Evolutionary conservation across 441 rosid species (phyloP), one percentile per base, ranked within the genome.

Genomic region (Lepidium campestre): DNA sequence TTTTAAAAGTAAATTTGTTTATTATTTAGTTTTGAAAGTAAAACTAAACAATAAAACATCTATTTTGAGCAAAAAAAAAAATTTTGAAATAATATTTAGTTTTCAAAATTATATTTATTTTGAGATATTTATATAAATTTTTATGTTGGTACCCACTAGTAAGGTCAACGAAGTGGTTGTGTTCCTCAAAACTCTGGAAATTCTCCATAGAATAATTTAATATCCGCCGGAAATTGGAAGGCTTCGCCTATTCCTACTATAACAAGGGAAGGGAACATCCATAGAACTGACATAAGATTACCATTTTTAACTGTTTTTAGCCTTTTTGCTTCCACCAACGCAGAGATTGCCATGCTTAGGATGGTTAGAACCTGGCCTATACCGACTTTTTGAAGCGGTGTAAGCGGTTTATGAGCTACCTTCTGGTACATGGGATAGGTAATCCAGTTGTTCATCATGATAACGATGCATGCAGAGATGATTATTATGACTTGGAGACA

Each of bases 171-270:
- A 87, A 0, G 93, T 76, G 1, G 89, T 77, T 0, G 82, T 81
- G 63, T 76, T 82, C 11, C 64, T 50, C 47, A 89, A 17, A 84
- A 75, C 48, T 12, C 66, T 0, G 91, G 96, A 23, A 86, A 89
- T 22, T 89, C 86, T 44, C 78, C 86, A 55, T 85, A 82, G 63
- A 12, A 48, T 1, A 48, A 3, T 3, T 12, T 71, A 81, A 77
- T 80, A 67, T 82, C 82, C 35, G 82, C 87, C 0, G 90, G 91
- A 27, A 73, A 71, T 32, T 82, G 81, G 48, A 82, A 84, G 18
- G 86, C 84, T 32, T 82, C 83, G 10, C 76, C 66, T 57, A 87
- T 68, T 5, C 90, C 93, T 0, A 75, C 71, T 15, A 85, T 10
- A 9, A 77, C 65, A 3, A 87, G 71, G 23, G 80, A 87, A 17